These are phyloP conservation scores for Saccharomyces hybrid DNA, from an alignment of 1,139 yeast species.

Conservation along the genomic window DNA sequence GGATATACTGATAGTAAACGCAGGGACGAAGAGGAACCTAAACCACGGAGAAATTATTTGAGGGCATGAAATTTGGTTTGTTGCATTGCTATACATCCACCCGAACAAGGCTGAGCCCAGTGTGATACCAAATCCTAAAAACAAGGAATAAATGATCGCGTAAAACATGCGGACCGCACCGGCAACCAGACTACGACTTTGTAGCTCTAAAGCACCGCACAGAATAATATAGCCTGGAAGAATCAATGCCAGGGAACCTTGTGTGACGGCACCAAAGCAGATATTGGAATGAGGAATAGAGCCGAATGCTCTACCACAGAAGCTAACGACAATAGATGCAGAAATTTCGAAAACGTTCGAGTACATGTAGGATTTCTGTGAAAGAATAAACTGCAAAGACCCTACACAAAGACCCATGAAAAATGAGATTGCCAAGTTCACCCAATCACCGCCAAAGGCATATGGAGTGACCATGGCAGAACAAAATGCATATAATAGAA, in stretches of 20 bases:
- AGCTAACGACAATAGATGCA: constrained; percentile 80
- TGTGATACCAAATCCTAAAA: constrained; percentile 89
- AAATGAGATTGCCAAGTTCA: constrained; percentile 75
- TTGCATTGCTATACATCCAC: constrained; percentile 74
- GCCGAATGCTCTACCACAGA: constrained; percentile 82
- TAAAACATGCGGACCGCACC: constrained; percentile 95
- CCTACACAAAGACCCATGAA: constrained; percentile 80
- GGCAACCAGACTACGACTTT: constrained; percentile 81
- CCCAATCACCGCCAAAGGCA: constrained; percentile 89
- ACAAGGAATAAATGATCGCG: constrained; percentile 84
- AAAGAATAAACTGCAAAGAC: constrained; percentile 64
- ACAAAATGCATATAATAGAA: constrained; percentile 70
- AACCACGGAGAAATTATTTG: constrained; percentile 51
- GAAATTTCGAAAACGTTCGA: constrained; percentile 90
- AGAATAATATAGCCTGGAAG: constrained; percentile 87
- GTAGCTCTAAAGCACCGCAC: constrained; percentile 86
- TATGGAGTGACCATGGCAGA: constrained; percentile 78
- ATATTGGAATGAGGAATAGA: constrained; percentile 59
- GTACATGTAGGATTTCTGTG: constrained; percentile 76
- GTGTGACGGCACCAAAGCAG: constrained; percentile 84
- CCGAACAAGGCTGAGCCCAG: constrained; percentile 90
- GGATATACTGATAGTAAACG: constrained; percentile 64
- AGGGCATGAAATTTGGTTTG: constrained; percentile 56
- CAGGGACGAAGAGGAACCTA: constrained; percentile 73
- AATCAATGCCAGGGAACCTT: constrained; percentile 82